Base-by-base conservation (phyloP, 768 basidiomycete genomes). In the Collybia sordida region DNA sequence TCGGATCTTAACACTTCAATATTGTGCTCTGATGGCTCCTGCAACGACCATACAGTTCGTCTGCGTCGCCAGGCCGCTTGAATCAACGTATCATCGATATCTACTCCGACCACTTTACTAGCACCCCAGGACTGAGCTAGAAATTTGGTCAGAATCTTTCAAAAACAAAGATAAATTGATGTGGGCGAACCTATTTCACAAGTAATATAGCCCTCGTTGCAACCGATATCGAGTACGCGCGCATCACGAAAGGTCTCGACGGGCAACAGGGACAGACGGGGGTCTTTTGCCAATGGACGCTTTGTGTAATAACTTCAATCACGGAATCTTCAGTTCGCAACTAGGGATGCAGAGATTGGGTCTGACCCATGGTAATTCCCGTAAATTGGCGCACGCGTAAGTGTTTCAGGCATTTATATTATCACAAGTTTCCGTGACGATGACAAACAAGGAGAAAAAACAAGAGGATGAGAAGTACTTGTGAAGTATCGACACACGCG, bases 141-240 rank as follows among this genome's bases (percentile, higher is more conserved):
- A 44, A 41, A 40, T 14, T 38, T 27, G 42, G 27, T 56, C 40
- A 54, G 38, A 35, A 18, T 25, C 18, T 28, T 28, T 21, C n/a
- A 42, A 11, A 28, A 49, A 35, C n/a, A 21, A 8, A 19, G 3
- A 25, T 12, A 21, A 37, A 15, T 6, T 14, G 35, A 27, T 53
- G 42, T 34, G 4, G 2, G 41, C 72, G 42, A 54, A 86, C 92
- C 92, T n/a, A 94, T 82, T 63, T 94, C 90, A 61, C 87, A 87
- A 1, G 89, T 86, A 28, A 95, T 84, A 77, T 79, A 82, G 6
- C 93, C 93, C 60, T 90, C 85, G 63, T 95, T 96, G 62, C 90
- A 91, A 0, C 93, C 93, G 0, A 95, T 69, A 65, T 96, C 93
- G 9, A 96, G 75, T 2, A 94, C 85, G 41, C 73, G 70, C 50